A percentile compares a stretch with the other conserved stretches of the same genome.
Evolutionary conservation across 306 rosid species (phyloP).

Genomic region (Dalbergia oliveri): DNA sequence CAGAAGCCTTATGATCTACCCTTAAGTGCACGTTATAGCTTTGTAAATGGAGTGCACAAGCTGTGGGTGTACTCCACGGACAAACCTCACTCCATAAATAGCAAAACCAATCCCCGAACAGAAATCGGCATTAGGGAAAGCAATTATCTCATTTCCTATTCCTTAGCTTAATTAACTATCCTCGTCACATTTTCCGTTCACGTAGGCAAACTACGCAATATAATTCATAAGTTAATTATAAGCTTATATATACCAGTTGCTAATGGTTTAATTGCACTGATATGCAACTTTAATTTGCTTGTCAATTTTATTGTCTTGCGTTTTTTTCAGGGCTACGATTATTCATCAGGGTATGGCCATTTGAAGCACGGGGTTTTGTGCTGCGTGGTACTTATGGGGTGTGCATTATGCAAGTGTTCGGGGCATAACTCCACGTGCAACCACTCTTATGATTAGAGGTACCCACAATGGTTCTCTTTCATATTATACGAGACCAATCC

Average conservation of each 20-base stretch:
- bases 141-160: neutral
- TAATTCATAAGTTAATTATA: neutral
- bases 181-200: neutral
- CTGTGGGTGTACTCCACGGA: conserved; percentile 51
- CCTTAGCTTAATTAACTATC: neutral
- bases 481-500: conserved; percentile 22
- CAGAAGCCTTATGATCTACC: conserved; percentile 46
- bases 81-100: conserved; percentile 33
- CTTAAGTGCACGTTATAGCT: conserved; percentile 34
- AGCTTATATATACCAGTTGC: neutral
- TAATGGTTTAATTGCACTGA: neutral
- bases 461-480: conserved; percentile 45
- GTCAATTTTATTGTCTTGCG: neutral
- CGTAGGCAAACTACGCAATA: neutral
- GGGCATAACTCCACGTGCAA: conserved; percentile 45
- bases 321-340: conserved; percentile 47
- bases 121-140: conserved; percentile 35
- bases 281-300: neutral
- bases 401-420: conserved; percentile 58
- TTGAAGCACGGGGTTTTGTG: conserved; percentile 52
- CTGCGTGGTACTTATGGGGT: conserved; percentile 48
- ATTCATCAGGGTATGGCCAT: conserved; percentile 51
- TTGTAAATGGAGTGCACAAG: conserved; percentile 43
- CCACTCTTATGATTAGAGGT: conserved; percentile 49
- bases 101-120: conserved; percentile 34